These are phyloP conservation scores for Ceratocystis eucalypticola DNA, from an alignment of 2,329 filamentous ascomycete genomes.

Conservation along the genomic window DNA sequence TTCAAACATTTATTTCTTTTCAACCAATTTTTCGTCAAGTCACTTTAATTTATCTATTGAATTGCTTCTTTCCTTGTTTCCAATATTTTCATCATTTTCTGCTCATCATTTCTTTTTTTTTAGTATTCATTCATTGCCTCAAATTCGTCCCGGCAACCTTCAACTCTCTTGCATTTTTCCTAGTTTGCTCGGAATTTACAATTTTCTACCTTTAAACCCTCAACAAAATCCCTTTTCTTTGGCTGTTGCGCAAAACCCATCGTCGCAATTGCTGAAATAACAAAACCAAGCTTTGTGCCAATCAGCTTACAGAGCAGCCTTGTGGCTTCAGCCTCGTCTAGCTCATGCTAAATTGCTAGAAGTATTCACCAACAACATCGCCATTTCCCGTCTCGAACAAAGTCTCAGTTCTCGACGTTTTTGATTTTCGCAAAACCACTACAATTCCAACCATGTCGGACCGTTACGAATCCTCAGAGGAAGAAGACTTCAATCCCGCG, in stretches of 20 bases:
- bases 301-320: background rate
- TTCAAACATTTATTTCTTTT: constrained; percentile 8
- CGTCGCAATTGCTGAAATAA: background rate
- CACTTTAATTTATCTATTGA: background rate
- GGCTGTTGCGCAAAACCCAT: background rate
- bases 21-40: background rate
- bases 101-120: constrained; percentile 1
- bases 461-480: constrained; percentile 46
- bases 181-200: background rate
- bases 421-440: background rate
- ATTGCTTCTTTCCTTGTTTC: background rate
- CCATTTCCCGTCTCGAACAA: too few relatives aligned
- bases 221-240: background rate
- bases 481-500: constrained; percentile 82
- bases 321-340: background rate
- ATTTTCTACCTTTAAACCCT: background rate
- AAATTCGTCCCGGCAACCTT: background rate
- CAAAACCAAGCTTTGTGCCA: background rate
- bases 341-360: background rate
- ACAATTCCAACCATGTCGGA: constrained; percentile 14
- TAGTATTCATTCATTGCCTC: constrained; percentile 2
- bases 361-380: too few relatives aligned
- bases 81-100: background rate
- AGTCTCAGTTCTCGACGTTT: too few relatives aligned
- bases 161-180: background rate